Evolutionary conservation across 75 land plant species (phyloP).

Genomic region (Cunninghamia lanceolata): DNA sequence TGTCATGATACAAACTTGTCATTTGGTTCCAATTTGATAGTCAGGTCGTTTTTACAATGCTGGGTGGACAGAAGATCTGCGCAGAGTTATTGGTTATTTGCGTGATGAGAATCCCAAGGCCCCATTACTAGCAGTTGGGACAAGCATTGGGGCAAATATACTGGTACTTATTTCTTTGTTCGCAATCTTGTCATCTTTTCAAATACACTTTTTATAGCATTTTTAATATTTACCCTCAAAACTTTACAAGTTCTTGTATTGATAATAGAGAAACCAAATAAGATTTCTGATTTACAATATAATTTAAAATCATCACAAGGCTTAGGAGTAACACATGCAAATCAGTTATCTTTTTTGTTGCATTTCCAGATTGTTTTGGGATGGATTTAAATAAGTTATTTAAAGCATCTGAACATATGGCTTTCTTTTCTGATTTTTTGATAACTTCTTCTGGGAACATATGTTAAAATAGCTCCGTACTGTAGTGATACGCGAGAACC

Average conservation of each 20-base stretch:
- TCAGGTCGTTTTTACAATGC: slow-evolving; percentile 97
- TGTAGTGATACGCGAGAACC: background rate
- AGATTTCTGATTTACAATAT: background rate
- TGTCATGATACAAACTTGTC: background rate
- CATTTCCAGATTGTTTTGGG: background rate
- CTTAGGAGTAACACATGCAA: background rate
- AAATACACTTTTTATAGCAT: background rate
- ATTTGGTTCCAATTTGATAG: slow-evolving; percentile 32
- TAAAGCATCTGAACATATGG: background rate
- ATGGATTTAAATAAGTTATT: background rate
- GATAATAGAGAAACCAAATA: background rate
- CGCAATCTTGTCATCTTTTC: background rate
- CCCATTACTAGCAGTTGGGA: slow-evolving; percentile 78
- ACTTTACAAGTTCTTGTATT: background rate
- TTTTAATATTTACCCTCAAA: background rate
- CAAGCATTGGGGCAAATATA: slow-evolving; percentile 96
- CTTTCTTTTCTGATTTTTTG: background rate
- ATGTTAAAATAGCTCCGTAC: no score
- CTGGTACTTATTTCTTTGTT: slow-evolving; percentile 47
- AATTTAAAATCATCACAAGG: background rate
- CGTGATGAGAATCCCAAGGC: slow-evolving; percentile 72
- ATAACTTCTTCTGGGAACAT: background rate
- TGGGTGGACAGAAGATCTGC: slow-evolving; percentile 96
- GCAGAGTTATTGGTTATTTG: slow-evolving; percentile 62
- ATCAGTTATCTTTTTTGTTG: background rate